Evolutionary conservation across 73 alveolate genomes (phyloP).

Genomic region (Paramecium sonneborni): DNA sequence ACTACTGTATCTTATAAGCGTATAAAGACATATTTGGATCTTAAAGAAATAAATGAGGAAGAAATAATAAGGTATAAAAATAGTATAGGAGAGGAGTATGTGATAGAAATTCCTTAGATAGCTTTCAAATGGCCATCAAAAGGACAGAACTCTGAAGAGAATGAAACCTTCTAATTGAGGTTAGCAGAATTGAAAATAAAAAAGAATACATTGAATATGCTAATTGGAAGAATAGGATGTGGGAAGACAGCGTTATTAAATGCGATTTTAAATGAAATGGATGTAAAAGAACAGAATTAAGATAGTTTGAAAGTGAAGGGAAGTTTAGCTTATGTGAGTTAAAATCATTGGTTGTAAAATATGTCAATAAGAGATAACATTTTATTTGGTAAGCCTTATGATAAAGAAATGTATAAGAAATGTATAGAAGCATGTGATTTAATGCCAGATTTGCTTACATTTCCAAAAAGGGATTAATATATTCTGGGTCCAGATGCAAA

Average conservation of each 20-base stretch:
- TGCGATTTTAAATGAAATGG: slow-evolving; percentile 67
- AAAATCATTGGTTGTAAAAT: slow-evolving; percentile 88
- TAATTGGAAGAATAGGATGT: slow-evolving; percentile 63
- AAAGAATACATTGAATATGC: slow-evolving; percentile 14
- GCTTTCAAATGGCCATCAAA: slow-evolving; percentile 58
- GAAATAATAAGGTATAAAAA: slow-evolving; percentile 5
- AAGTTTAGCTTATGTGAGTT: slow-evolving; percentile 75
- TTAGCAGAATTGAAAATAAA: slow-evolving; percentile 5
- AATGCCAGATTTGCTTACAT: slow-evolving; percentile 76
- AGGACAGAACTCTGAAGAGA: neutral
- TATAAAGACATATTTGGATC: slow-evolving; percentile 45
- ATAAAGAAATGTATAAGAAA: slow-evolving; percentile 75
- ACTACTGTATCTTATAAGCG: slow-evolving; percentile 61
- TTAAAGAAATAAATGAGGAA: slow-evolving; percentile 47
- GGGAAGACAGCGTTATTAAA: slow-evolving; percentile 64
- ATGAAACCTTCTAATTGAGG: neutral
- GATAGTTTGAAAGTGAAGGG: slow-evolving; percentile 57
- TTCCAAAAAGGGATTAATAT: slow-evolving; percentile 80
- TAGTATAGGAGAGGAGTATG: neutral
- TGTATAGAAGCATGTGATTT: slow-evolving; percentile 81
- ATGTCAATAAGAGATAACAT: slow-evolving; percentile 89
- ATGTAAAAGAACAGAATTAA: neutral
- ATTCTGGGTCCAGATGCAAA: slow-evolving; percentile 88
- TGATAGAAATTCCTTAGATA: slow-evolving; percentile 41
- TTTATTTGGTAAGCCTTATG: slow-evolving; percentile 78